These are phyloP conservation scores for Micractinium conductrix DNA, from an alignment of 139 green algal genomes.

Conservation along the genomic window DNA sequence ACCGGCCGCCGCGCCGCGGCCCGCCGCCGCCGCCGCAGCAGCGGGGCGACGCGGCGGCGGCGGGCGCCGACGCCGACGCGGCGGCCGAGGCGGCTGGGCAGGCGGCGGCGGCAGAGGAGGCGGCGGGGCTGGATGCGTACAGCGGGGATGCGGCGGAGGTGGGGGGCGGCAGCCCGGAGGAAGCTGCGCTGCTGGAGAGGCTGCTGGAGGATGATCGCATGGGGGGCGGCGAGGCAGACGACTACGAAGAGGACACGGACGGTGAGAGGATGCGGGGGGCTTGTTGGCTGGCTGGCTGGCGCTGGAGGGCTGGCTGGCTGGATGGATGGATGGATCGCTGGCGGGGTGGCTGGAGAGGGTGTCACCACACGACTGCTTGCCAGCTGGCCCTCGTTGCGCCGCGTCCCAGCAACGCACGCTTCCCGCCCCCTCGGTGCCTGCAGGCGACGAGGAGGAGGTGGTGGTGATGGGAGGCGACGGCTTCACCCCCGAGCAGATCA, in stretches of 20 bases:
- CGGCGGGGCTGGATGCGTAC: slow-evolving; percentile 21
- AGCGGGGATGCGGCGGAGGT: slow-evolving; percentile 34
- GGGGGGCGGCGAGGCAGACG: slow-evolving; percentile 22
- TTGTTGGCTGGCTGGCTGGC: too few relatives aligned
- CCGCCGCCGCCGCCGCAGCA: neutral
- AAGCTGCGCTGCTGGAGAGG: slow-evolving; percentile 28
- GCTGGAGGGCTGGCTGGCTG: too few relatives aligned
- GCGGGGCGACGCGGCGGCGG: neutral
- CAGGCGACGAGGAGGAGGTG: slow-evolving; percentile 63
- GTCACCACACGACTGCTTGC: too few relatives aligned
- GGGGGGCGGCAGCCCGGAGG: slow-evolving; percentile 38
- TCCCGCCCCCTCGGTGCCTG: neutral
- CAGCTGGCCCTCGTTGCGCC: neutral
- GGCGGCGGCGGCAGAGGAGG: neutral
- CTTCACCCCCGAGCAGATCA: slow-evolving; percentile 79
- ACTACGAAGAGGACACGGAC: slow-evolving; percentile 42
- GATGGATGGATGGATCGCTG: too few relatives aligned
- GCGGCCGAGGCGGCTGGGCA: neutral
- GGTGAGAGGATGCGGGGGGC: neutral
- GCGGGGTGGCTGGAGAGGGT: too few relatives aligned
- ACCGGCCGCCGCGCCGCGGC: neutral
- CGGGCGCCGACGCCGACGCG: neutral
- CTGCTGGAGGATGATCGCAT: slow-evolving; percentile 42
- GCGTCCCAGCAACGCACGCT: too few relatives aligned
- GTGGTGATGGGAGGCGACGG: slow-evolving; percentile 71